These are phyloP conservation scores for Leptomonas pyrrhocoris DNA, from an alignment of 208 protist species.

Conservation along the genomic window DNA sequence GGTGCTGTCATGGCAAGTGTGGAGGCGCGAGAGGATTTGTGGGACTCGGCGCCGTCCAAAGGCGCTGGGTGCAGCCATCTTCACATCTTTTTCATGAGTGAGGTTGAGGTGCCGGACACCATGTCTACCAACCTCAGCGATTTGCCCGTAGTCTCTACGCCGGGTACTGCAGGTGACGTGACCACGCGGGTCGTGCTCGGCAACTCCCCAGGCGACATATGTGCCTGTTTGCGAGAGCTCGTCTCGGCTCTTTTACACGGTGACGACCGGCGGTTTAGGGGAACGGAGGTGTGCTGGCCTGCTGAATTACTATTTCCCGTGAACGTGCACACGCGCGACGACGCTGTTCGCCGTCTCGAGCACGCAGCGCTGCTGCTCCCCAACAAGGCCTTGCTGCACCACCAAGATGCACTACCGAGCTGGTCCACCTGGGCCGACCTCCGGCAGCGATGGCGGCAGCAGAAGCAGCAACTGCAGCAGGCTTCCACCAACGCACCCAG, in stretches of 20 bases:
- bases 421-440: slow-evolving; percentile 37
- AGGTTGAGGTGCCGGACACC: slow-evolving; percentile 2
- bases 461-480: slow-evolving; percentile 7
- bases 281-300: slow-evolving; percentile 66
- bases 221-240: slow-evolving; percentile 32
- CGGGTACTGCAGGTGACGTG: background rate
- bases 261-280: background rate
- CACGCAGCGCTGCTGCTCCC: slow-evolving; percentile 64
- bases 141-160: background rate
- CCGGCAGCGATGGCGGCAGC: too few species aligned
- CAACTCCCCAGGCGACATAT: slow-evolving; percentile 40
- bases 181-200: slow-evolving; percentile 51
- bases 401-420: slow-evolving; percentile 29
- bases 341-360: slow-evolving; percentile 44
- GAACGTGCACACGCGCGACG: slow-evolving; percentile 55
- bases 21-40: slow-evolving; percentile 2
- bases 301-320: slow-evolving; percentile 49
- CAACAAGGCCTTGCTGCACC: slow-evolving; percentile 38
- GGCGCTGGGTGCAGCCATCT: background rate
- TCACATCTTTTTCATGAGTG: slow-evolving; percentile 27
- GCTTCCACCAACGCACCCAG: background rate
- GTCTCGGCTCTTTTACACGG: slow-evolving; percentile 28
- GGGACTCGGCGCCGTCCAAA: background rate
- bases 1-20: background rate
- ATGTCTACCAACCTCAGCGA: slow-evolving; percentile 21